These are phyloP conservation scores for Tranzscheliella williamsii DNA, from an alignment of 1,284 basidiomycete species.

Conservation along the genomic window DNA sequence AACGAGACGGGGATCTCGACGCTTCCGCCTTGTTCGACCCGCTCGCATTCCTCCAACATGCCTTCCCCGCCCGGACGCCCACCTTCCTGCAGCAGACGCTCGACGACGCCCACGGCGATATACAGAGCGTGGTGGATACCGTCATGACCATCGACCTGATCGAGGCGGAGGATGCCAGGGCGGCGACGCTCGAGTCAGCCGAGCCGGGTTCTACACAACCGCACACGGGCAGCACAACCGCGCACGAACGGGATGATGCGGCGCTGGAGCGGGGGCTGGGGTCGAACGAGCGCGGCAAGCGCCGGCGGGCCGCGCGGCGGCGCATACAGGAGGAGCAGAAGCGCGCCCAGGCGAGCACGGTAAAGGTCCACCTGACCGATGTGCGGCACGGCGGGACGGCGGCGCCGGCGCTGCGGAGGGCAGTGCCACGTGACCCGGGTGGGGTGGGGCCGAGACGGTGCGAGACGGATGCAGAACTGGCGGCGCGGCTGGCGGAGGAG, in stretches of 20 bases:
- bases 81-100: conserved; percentile 41
- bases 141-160: conserved; percentile 48
- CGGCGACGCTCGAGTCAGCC: conserved; percentile 5
- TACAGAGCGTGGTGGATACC: conserved; percentile 44
- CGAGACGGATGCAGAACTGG: conserved; percentile 39
- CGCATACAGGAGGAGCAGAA: conserved; percentile 24
- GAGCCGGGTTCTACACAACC: not conserved
- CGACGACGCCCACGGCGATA: conserved; percentile 27
- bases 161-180: conserved; percentile 31
- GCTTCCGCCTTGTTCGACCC: conserved; percentile 19
- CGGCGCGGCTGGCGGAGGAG: conserved; percentile 43
- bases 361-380: conserved; percentile 50
- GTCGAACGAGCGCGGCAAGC: conserved; percentile 20
- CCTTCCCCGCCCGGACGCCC: conserved; percentile 37
- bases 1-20: too few species aligned
- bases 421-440: not conserved
- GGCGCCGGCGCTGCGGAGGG: not conserved
- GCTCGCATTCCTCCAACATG: conserved; percentile 38
- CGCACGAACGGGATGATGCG: conserved; percentile 24
- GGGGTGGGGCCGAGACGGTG: not conserved
- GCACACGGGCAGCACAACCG: not conserved
- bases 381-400: conserved; percentile 34
- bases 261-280: conserved; percentile 19
- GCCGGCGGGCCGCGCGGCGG: conserved; percentile 26
- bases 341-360: conserved; percentile 1